Evolutionary conservation across 371 early-diverging fungal species (phyloP).

Genomic region (Blastocladiella emersonii): DNA sequence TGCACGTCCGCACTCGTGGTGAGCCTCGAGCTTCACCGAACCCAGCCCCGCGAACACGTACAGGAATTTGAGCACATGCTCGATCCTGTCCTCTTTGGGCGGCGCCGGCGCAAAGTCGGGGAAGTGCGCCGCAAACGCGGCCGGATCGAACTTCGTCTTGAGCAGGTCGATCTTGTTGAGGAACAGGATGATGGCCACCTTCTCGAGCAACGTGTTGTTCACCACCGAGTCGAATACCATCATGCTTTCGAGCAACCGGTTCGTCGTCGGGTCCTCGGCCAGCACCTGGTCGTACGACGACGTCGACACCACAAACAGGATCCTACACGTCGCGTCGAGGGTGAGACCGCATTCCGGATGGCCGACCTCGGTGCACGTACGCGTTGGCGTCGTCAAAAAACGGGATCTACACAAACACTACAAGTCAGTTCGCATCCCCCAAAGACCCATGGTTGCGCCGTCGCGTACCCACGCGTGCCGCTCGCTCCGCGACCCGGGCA

Average conservation of each 20-base stretch:
- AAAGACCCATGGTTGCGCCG: background rate
- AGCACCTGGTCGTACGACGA: slow-evolving; percentile 13
- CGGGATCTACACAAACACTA: background rate
- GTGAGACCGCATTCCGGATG: too few species aligned
- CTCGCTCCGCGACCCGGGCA: background rate
- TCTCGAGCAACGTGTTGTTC: slow-evolving; percentile 12
- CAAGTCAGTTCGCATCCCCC: too few species aligned
- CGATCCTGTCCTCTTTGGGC: background rate
- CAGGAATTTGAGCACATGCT: background rate
- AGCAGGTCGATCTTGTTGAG: slow-evolving; percentile 17
- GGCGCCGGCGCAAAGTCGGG: background rate
- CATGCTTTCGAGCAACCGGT: slow-evolving; percentile 11
- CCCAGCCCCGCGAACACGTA: background rate
- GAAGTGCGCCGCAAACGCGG: background rate
- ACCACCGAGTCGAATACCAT: slow-evolving; percentile 10
- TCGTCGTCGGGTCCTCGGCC: slow-evolving; percentile 10
- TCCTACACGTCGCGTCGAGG: too few species aligned
- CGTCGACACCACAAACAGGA: slow-evolving; percentile 13
- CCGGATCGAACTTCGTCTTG: background rate
- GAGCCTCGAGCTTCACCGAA: too few species aligned
- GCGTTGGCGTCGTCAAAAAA: slow-evolving; percentile 6
- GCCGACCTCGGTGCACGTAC: too few species aligned
- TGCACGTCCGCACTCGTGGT: slow-evolving; percentile 2
- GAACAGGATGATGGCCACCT: slow-evolving; percentile 14
- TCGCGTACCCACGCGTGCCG: background rate